phyloP scores from a whole-genome alignment of 2,329 filamentous ascomycete genomes.

The Diaporthe eres region DNA sequence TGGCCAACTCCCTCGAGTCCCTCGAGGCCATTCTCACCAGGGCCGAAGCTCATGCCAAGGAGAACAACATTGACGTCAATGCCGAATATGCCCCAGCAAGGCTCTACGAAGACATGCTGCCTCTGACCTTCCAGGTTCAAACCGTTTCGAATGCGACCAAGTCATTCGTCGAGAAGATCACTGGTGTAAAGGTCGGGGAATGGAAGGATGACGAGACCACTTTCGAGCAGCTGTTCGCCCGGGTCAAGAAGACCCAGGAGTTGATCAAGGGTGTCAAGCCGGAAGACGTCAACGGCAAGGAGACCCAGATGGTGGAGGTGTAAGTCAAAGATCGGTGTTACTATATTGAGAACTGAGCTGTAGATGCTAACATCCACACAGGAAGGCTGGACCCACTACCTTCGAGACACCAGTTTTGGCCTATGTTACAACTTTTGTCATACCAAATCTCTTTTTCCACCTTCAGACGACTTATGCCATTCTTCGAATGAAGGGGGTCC shows the following conservation, averaged over 20 bases:
- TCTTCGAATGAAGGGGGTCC: slow-evolving; percentile 68
- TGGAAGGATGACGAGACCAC: slow-evolving; percentile 52
- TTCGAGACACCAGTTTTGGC: slow-evolving; percentile 46
- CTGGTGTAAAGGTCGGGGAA: slow-evolving; percentile 44
- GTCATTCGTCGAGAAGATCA: slow-evolving; percentile 48
- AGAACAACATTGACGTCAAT: slow-evolving; percentile 45
- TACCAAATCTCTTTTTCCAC: slow-evolving; percentile 76
- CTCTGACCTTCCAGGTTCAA: slow-evolving; percentile 54
- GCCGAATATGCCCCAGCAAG: slow-evolving; percentile 45
- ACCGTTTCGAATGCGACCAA: slow-evolving; percentile 49
- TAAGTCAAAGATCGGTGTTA: slow-evolving; percentile 39
- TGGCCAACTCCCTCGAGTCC: slow-evolving; percentile 46
- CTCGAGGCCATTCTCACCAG: slow-evolving; percentile 51
- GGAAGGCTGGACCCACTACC: background rate
- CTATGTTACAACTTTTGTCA: slow-evolving; percentile 60
- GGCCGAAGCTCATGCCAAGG: slow-evolving; percentile 49
- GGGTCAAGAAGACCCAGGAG: slow-evolving; percentile 49
- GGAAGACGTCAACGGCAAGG: slow-evolving; percentile 47
- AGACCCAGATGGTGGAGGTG: slow-evolving; percentile 46
- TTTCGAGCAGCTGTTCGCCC: slow-evolving; percentile 49
- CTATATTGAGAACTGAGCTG: background rate
- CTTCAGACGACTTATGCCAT: slow-evolving; percentile 69
- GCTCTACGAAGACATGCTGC: slow-evolving; percentile 53
- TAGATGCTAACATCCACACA: background rate
- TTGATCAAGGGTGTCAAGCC: slow-evolving; percentile 48